Evolutionary conservation across 2,329 filamentous ascomycete species (phyloP).

Genomic region (Aspergillus flavus): DNA sequence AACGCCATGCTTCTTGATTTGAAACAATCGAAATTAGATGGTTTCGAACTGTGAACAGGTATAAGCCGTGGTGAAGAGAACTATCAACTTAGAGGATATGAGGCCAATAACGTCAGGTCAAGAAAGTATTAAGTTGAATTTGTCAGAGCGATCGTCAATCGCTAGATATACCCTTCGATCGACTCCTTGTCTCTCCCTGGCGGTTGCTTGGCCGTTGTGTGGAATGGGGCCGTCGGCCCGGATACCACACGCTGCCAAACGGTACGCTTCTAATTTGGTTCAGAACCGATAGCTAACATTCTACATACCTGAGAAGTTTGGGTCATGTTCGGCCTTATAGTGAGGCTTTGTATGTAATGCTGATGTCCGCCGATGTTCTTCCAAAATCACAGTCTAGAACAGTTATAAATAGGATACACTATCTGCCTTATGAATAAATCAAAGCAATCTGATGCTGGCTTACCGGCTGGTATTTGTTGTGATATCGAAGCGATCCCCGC

Average conservation of each 20-base stretch:
- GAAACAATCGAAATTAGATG: not conserved
- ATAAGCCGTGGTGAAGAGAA: not conserved
- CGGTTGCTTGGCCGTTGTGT: conserved; percentile 9
- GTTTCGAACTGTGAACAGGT: not conserved
- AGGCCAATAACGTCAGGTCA: not conserved
- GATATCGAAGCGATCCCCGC: not conserved
- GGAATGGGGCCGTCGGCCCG: conserved; percentile 15
- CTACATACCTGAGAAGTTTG: not conserved
- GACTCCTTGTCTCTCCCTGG: not conserved
- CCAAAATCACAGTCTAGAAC: not conserved
- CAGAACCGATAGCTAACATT: not conserved
- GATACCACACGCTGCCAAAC: not conserved
- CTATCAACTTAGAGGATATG: not conserved
- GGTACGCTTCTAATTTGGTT: not conserved
- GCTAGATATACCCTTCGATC: conserved; percentile 15
- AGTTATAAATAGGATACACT: not conserved
- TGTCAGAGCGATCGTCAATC: not conserved
- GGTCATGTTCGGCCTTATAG: not conserved
- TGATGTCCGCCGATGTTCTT: not conserved
- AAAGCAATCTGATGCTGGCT: not conserved
- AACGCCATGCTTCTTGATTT: conserved; percentile 10
- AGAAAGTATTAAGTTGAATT: not conserved
- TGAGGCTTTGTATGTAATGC: not conserved
- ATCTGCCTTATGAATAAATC: not conserved
- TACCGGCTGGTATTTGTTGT: not conserved